Percentiles rank a stretch among this genome's conserved stretches.
Evolutionary conservation across 202 grass and related monocot genomes (phyloP).

Genomic region (Thinopyrum obtusiflorum): DNA sequence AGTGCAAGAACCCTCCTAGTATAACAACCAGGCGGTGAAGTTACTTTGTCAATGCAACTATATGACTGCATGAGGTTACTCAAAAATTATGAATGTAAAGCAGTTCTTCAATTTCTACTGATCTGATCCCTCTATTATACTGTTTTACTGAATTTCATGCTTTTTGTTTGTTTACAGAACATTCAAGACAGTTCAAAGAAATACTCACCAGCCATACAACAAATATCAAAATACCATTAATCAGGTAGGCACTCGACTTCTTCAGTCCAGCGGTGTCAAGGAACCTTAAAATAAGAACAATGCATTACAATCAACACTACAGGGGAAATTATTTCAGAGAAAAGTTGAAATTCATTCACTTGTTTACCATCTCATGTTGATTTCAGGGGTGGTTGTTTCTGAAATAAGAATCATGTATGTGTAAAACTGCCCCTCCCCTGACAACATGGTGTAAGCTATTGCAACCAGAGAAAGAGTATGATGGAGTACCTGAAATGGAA

Average conservation of each 20-base stretch:
- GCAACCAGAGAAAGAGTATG: conserved; percentile 75
- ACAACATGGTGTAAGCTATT: conserved; percentile 85
- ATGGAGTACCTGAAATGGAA: conserved; percentile 78
- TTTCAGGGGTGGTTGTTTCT: conserved; percentile 81
- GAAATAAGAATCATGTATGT: conserved; percentile 88
- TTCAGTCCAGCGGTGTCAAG: conserved; percentile 93
- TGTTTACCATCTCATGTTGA: conserved; percentile 89
- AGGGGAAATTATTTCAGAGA: neutral
- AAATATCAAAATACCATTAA: conserved; percentile 89
- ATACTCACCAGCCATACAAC: conserved; percentile 77
- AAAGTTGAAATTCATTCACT: conserved; percentile 20
- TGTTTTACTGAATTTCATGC: neutral
- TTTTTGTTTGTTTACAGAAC: conserved; percentile 6
- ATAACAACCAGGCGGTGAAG: neutral
- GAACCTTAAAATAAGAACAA: conserved; percentile 64
- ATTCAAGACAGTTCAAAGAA: conserved; percentile 2
- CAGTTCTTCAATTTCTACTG: neutral
- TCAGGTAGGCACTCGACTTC: conserved; percentile 75
- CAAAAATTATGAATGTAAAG: neutral
- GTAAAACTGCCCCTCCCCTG: conserved; percentile 89
- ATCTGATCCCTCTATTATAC: neutral
- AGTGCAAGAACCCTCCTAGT: neutral
- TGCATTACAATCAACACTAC: conserved; percentile 18
- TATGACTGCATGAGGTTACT: neutral
- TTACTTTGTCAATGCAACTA: neutral